These are phyloP conservation scores for Penicillium sp. DNA, from an alignment of 2,329 filamentous ascomycete species.

Conservation along the genomic window DNA sequence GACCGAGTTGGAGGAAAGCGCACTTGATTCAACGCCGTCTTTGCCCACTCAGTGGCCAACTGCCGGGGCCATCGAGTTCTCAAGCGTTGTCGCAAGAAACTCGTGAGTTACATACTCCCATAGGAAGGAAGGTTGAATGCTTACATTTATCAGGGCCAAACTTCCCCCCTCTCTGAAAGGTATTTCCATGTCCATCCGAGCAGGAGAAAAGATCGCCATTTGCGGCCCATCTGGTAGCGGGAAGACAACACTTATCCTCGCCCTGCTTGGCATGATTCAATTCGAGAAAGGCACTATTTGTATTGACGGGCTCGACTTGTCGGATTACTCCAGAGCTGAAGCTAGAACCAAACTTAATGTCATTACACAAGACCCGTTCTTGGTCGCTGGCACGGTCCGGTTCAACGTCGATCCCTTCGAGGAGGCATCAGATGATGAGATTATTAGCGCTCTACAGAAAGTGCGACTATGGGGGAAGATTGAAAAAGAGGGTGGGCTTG, in stretches of 20 bases:
- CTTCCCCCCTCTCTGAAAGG: not conserved
- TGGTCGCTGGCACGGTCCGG: not conserved
- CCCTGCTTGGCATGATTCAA: not conserved
- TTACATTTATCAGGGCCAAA: not conserved
- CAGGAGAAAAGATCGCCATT: not conserved
- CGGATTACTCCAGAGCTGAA: not conserved
- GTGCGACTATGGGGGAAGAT: not conserved
- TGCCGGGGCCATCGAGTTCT: not conserved
- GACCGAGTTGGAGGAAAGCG: not conserved
- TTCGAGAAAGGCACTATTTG: not conserved
- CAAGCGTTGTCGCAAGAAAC: not conserved
- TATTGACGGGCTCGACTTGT: not conserved
- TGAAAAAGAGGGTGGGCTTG: not conserved
- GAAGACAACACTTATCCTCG: not conserved
- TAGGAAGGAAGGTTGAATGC: too few relatives aligned
- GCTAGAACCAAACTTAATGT: not conserved
- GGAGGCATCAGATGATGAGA: not conserved
- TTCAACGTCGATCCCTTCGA: not conserved
- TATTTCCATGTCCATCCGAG: not conserved
- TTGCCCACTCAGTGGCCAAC: not conserved
- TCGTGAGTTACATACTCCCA: not conserved
- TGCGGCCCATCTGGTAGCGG: not conserved
- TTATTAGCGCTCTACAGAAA: not conserved
- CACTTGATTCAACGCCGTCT: not conserved
- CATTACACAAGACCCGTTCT: not conserved